A percentile compares a stretch with the other conserved stretches of the same genome.
Evolutionary conservation across 352 stramenopile genomes (phyloP).

Genomic region (Globisporangium solare): DNA sequence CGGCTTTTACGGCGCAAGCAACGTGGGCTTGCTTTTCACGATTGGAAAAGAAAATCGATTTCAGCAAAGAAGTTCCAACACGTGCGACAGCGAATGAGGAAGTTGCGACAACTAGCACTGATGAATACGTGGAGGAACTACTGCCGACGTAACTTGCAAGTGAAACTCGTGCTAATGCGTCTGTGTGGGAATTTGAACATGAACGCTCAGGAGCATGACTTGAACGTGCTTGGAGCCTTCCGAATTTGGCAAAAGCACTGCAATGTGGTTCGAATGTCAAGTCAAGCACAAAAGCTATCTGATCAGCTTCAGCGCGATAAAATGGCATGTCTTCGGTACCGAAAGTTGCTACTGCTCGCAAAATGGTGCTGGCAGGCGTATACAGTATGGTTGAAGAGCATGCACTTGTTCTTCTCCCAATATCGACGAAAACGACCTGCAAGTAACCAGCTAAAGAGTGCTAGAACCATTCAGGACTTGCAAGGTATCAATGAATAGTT

Average conservation of each 20-base stretch:
- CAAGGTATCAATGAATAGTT: not conserved
- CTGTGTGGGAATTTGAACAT: not conserved
- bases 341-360: slow-evolving; percentile 16
- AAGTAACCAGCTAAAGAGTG: not conserved
- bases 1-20: slow-evolving; percentile 16
- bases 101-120: not conserved
- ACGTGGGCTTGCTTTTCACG: slow-evolving; percentile 16
- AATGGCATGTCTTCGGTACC: not conserved
- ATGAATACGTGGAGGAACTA: slow-evolving; percentile 7
- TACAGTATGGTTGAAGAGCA: slow-evolving; percentile 17
- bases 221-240: slow-evolving; percentile 10
- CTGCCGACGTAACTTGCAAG: not conserved
- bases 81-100: slow-evolving; percentile 6
- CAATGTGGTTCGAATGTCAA: not conserved
- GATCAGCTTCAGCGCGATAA: not conserved
- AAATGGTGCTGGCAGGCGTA: slow-evolving; percentile 60
- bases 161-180: slow-evolving; percentile 5
- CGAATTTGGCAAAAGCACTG: not conserved
- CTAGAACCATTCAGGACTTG: not conserved
- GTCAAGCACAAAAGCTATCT: not conserved
- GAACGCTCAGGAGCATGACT: not conserved
- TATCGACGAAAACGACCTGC: slow-evolving; percentile 12
- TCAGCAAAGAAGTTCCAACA: not conserved
- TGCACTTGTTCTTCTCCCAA: slow-evolving; percentile 32
- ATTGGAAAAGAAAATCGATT: slow-evolving; percentile 21